A percentile compares a stretch with the other conserved stretches of the same genome.
These are phyloP conservation scores for Smittium culicis DNA, from an alignment of 371 early-diverging fungal species.

Conservation along the genomic window DNA sequence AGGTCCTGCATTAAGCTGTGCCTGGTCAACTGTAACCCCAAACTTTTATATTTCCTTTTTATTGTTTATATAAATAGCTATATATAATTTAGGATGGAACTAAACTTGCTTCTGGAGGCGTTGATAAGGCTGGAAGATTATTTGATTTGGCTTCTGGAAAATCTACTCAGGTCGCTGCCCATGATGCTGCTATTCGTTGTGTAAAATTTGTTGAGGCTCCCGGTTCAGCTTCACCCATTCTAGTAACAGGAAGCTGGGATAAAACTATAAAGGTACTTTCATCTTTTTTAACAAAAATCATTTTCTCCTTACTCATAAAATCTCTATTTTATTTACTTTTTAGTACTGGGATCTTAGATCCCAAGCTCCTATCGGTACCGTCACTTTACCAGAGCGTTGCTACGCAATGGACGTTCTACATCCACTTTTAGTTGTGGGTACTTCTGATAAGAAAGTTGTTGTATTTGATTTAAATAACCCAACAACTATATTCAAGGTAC, in stretches of 20 bases:
- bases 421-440: conserved; percentile 60
- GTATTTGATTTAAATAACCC: conserved; percentile 70
- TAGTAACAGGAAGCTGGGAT: conserved; percentile 94
- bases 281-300: not conserved
- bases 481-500: conserved; percentile 45
- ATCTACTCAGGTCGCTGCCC: conserved; percentile 60
- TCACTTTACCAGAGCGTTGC: conserved; percentile 67
- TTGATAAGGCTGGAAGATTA: conserved; percentile 69
- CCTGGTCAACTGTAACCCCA: conserved; percentile 71
- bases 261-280: conserved; percentile 53
- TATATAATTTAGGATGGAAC: conserved; percentile 54
- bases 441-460: conserved; percentile 62
- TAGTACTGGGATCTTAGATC: conserved; percentile 81
- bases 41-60: not conserved
- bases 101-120: conserved; percentile 71
- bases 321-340: not conserved
- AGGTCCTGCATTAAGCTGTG: conserved; percentile 64
- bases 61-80: conserved; percentile 4
- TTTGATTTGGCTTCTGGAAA: conserved; percentile 66
- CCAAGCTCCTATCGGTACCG: conserved; percentile 53
- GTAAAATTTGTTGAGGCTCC: conserved; percentile 52
- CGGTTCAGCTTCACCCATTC: conserved; percentile 33
- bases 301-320: not conserved
- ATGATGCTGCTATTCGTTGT: conserved; percentile 66
- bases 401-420: conserved; percentile 75